Evolutionary conservation across 306 rosid species (phyloP), one percentile per base, ranked within the genome.

Genomic region (Ochetophila trinervis): DNA sequence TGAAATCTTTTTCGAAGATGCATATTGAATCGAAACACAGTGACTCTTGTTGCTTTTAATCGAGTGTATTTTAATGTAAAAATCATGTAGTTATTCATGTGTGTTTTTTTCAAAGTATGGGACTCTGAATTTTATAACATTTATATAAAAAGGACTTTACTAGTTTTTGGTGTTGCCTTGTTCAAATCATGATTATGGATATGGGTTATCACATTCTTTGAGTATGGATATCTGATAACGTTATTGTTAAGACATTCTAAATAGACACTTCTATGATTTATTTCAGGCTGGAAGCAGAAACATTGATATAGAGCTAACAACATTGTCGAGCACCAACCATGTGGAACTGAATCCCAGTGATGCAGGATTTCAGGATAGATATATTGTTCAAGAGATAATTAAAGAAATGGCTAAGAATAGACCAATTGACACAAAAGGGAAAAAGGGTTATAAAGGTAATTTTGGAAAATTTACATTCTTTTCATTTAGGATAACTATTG

Each of bases 361-460:
- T 77, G 98, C 98, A 44, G 98, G 97, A 60, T 93, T 89, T 80
- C 94, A 86, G 76, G 98, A 93, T 67, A 89, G 96, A 77, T 89
- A 89, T 70, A 57, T 89, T 64, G 94, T 93, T 71, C 98, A 93
- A 67, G 98, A 93, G 82, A 74, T 93, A 76, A 93, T 93, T 27
- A 93, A 93, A 78, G 98, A 89, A 68, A 87, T 93, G 88, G 96
- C 98, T 42, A 89, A 87, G 71, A 86, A 87, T 80, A 80, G 95
- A 52, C 91, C 93, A 60, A 79, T 87, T 72, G 98, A 89, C 66
- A 82, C 88, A 6, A 93, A 93, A 73, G 98, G 98, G 75, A 89
- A 75, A 82, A 87, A 74, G 50, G 94, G 88, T 70, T 88, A 82
- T 76, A 90, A 83, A 87, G 89, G 97, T 93, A 76, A 49, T 53